Evolutionary conservation across 192 early-diverging fungal species (phyloP).

Genomic region (Dimargaris xerosporica): DNA sequence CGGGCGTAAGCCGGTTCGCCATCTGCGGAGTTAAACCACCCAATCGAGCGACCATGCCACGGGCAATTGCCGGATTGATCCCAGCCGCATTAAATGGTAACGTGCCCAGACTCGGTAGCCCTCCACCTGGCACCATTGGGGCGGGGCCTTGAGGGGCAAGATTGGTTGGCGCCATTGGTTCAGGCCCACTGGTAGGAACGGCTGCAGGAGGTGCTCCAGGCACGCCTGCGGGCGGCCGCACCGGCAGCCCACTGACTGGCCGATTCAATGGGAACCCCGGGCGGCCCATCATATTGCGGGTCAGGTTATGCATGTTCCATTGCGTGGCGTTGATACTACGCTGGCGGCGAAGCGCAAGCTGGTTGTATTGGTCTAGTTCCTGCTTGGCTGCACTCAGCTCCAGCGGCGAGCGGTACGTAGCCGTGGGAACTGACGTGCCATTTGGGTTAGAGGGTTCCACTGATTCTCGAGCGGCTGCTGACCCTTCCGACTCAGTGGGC

Average conservation of each 20-base stretch:
- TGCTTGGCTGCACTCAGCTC: conserved; percentile 10
- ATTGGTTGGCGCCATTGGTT: neutral
- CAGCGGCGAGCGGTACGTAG: conserved; percentile 7
- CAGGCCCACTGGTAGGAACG: neutral
- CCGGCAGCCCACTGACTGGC: neutral
- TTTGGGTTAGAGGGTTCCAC: neutral
- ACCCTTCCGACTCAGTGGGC: neutral
- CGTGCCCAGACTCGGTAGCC: neutral
- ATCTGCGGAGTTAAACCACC: neutral
- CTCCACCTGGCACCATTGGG: neutral
- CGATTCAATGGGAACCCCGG: conserved; percentile 1
- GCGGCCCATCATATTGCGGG: conserved; percentile 7
- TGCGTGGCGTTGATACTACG: conserved; percentile 1
- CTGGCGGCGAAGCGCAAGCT: conserved; percentile 5
- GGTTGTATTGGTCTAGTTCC: conserved; percentile 9
- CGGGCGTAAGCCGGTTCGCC: conserved; percentile 1
- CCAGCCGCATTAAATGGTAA: neutral
- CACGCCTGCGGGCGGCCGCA: neutral
- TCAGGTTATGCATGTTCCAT: conserved; percentile 8
- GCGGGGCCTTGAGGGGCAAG: neutral
- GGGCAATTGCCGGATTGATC: neutral
- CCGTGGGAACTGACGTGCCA: neutral
- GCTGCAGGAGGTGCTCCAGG: neutral
- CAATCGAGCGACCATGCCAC: neutral
- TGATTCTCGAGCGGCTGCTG: neutral